Base-by-base conservation (phyloP, 2,329 filamentous ascomycete species). In the Colletotrichum lindemuthianum region DNA sequence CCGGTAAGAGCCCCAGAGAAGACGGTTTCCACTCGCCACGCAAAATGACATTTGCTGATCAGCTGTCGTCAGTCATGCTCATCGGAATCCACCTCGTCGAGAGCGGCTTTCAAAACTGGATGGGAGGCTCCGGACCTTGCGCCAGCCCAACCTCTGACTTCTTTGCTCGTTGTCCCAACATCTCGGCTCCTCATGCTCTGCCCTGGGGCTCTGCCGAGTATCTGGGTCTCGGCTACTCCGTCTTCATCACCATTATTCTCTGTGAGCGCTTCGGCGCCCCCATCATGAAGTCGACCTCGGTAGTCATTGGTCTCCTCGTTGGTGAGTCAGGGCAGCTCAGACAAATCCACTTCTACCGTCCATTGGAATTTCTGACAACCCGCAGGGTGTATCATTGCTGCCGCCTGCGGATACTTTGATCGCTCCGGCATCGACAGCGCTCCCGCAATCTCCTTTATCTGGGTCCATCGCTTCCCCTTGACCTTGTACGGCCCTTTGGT, bases 181-280 rank as follows among this genome's bases (percentile, higher is more conserved):
- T 90, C 67, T 78, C 79, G 32, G 91, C 91, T 1, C 90, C 92
- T 1, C 89, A 89, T 63, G 84, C 91, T 12, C 81, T 95, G 1
- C 88, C 86, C 0, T 96, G 92, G 92, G 92, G 91, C 4, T 89
- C 88, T 41, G 86, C 92, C 1, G 90, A 96, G 75, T 93, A 90
- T 69, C 86, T 96, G 6, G 92, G 84, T 11, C 84, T 96, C 2
- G 92, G 92, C 0, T 94, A 96, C 78, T 88, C 88, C 48, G 92
- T 94, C 40, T 95, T 95, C 72, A 70, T 90, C 48, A 91, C 90
- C 34, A 95, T 96, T 72, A 89, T 96, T 65, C 73, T 95, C 11
- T 92, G 90, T 73, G 92, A 96, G 76, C 86, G 91, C 10, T 93
- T 94, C 70, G 92, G 92, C 1, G 86, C 91, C 0, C 92, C 92